Conservation (phyloP, 106 monocot species). For the Cymbidium sinense region DNA sequence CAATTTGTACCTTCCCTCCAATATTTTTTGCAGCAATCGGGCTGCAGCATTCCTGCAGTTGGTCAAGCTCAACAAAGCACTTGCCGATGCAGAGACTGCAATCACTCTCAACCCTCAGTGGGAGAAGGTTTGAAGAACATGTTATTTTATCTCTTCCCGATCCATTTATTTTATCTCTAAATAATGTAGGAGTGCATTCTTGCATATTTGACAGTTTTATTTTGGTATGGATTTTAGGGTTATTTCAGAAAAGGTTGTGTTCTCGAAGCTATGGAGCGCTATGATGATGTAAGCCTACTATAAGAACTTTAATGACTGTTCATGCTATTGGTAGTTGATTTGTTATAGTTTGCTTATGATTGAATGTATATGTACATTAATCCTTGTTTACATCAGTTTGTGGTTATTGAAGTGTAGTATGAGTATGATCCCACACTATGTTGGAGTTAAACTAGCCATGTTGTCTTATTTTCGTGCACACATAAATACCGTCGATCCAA, state of each 20-base stretch:
- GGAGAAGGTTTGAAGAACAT: slow-evolving; percentile 65
- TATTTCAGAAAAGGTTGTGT: slow-evolving; percentile 96
- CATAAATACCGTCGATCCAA: background rate
- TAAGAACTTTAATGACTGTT: background rate
- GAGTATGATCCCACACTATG: background rate
- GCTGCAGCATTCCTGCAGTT: slow-evolving; percentile 90
- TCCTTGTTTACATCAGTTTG: background rate
- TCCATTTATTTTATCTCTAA: background rate
- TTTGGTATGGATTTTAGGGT: slow-evolving; percentile 45
- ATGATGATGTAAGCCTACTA: slow-evolving; percentile 64
- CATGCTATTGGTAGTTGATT: background rate
- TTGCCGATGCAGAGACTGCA: slow-evolving; percentile 87
- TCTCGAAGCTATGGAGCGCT: slow-evolving; percentile 84
- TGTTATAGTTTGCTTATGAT: background rate
- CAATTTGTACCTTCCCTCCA: background rate
- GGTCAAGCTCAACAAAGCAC: slow-evolving; percentile 94
- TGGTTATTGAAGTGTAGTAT: background rate
- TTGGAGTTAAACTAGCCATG: background rate
- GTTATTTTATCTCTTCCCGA: background rate
- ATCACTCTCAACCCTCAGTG: slow-evolving; percentile 77
- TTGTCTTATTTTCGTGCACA: background rate
- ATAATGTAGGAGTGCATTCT: background rate
- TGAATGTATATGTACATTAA: background rate
- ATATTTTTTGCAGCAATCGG: slow-evolving; percentile 57
- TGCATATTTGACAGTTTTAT: background rate